Evolutionary conservation across 2,329 filamentous ascomycete species (phyloP), one percentile per base, ranked within the genome.

Genomic region (Fusarium sp.): DNA sequence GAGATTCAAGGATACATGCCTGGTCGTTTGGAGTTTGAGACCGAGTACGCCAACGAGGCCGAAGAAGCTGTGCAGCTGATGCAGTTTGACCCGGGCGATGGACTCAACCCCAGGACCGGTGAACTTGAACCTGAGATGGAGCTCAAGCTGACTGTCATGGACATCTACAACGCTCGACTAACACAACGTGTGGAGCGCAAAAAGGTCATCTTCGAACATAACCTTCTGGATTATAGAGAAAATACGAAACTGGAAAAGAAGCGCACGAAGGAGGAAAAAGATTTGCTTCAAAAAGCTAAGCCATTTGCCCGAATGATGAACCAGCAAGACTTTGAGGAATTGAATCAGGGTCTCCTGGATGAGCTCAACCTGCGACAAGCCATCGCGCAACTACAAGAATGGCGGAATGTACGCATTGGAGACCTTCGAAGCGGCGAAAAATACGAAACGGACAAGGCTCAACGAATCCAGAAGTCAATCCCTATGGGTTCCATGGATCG

Each of bases 1-100:
- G 96, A 99, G 80, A 96, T 99, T 38, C 94, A 98, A 80, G 96
- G 96, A 5, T 99, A 97, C 79, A 99, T 99, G 96, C 96, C 96
- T 5, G 96, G 96, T 44, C 94, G 96, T 40, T 81, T 99, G 69
- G 96, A 99, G 76, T 99, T 99, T 69, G 96, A 99, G 84, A 98
- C 93, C 0, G 96, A 99, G 75, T 96, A 97, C 77, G 93, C 95
- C 76, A 99, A 99, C 75, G 96, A 99, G 75, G 96, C 96, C 1
- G 96, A 99, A 82, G 97, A 98, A 81, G 95, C 95, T 0, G 96
- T 99, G 3, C 96, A 99, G 78, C 91, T 97, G 68, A 98, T 99
- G 95, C 92, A 97, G 69, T 99, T 99, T 75, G 95, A 98, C 59
- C 95, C 96, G 0, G 96, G 96, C 26, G 95, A 98, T 80, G 96